Evolutionary conservation across 1,284 basidiomycete genomes (phyloP).

Genomic region (Sporisorium exsertum): DNA sequence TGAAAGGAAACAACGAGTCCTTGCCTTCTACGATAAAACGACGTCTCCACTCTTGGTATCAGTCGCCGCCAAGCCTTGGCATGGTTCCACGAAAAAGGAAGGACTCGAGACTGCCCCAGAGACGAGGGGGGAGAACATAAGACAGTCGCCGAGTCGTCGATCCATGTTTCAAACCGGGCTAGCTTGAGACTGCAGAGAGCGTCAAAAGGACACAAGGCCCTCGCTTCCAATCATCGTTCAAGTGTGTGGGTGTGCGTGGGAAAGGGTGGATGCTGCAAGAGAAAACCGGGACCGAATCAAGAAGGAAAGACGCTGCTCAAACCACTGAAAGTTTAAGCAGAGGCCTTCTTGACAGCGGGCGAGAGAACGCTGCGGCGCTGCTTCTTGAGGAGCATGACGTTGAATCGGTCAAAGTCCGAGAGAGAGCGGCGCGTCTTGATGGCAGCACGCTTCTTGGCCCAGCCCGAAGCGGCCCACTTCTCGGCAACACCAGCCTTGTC

Average conservation of each 20-base stretch:
- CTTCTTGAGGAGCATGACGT: conserved; percentile 74
- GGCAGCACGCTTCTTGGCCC: conserved; percentile 90
- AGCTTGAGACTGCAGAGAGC: conserved; percentile 15
- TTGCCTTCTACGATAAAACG: background rate
- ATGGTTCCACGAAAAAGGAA: conserved; percentile 11
- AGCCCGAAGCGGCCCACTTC: conserved; percentile 82
- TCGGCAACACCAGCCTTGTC: conserved; percentile 82
- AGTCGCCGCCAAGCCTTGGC: conserved; percentile 1
- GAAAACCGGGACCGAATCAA: conserved; percentile 21
- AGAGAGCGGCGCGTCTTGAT: conserved; percentile 80
- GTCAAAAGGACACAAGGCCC: background rate
- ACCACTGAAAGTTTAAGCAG: conserved; percentile 48
- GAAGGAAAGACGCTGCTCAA: conserved; percentile 8
- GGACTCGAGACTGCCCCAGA: conserved; percentile 30
- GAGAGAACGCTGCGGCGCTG: conserved; percentile 71
- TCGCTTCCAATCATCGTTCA: conserved; percentile 5
- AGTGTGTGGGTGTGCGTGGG: conserved; percentile 7
- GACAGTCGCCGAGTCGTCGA: conserved; percentile 21
- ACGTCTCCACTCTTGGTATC: conserved; percentile 16
- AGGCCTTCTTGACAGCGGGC: conserved; percentile 61
- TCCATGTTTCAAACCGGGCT: conserved; percentile 7
- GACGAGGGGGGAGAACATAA: conserved; percentile 34
- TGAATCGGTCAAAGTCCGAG: conserved; percentile 90
- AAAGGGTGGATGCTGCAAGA: conserved; percentile 37
- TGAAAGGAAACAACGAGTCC: background rate